phyloP scores from a whole-genome alignment of 2,329 filamentous ascomycete species.

The Periconia macrospinosa region DNA sequence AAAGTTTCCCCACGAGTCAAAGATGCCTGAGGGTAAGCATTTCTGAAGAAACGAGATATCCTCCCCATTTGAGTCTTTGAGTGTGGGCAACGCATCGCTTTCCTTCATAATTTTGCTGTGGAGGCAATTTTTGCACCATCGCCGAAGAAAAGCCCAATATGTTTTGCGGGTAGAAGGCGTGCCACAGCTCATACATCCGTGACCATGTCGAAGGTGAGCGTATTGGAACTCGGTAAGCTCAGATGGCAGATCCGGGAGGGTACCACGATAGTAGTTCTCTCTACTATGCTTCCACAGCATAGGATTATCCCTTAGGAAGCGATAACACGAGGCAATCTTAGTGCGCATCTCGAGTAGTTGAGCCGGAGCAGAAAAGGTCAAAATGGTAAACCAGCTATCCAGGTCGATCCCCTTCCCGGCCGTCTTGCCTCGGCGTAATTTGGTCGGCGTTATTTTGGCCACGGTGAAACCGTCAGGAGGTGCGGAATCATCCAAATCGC shows the following conservation, averaged over 20 bases:
- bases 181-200: constrained; percentile 44
- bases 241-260: constrained; percentile 35
- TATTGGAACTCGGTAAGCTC: constrained; percentile 46
- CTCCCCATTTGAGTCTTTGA: constrained; percentile 28
- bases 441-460: constrained; percentile 28
- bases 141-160: constrained; percentile 47
- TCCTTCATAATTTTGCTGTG: constrained; percentile 35
- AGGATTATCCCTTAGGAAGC: constrained; percentile 37
- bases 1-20: constrained; percentile 45
- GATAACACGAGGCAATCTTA: constrained; percentile 39
- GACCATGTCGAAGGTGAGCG: constrained; percentile 42
- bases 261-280: constrained; percentile 34
- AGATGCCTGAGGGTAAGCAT: constrained; percentile 36
- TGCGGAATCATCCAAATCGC: constrained; percentile 2
- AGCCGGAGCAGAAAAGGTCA: constrained; percentile 37
- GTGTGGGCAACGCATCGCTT: constrained; percentile 29
- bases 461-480: background rate
- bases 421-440: constrained; percentile 29
- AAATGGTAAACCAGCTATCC: constrained; percentile 41
- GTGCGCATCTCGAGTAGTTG: constrained; percentile 39
- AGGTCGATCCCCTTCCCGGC: constrained; percentile 31
- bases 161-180: constrained; percentile 43
- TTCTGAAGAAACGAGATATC: constrained; percentile 31
- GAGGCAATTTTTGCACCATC: constrained; percentile 47
- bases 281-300: constrained; percentile 44